A percentile compares a stretch with the other conserved stretches of the same genome.
Evolutionary conservation across 2,329 filamentous ascomycete genomes (phyloP).

Genomic region (Knufia petricola): DNA sequence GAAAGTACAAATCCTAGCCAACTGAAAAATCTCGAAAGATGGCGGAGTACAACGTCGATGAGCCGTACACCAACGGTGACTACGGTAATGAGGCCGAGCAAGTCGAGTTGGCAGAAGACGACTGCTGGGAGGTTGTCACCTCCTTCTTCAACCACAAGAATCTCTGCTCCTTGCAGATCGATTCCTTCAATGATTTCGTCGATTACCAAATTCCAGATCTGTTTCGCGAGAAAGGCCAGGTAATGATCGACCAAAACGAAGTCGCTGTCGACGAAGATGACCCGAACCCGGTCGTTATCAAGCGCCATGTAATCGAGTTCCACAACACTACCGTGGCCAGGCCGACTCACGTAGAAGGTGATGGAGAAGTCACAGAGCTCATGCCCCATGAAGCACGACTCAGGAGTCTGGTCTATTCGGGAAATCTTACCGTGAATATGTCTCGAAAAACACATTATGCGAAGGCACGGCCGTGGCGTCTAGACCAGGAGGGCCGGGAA

Average conservation of each 20-base stretch:
- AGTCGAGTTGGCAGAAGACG: constrained; percentile 81
- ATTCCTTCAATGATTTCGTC: constrained; percentile 97
- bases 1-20: background rate
- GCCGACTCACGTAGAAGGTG: constrained; percentile 85
- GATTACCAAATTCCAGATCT: constrained; percentile 89
- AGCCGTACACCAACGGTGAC: constrained; percentile 19
- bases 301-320: constrained; percentile 91
- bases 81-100: constrained; percentile 61
- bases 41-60: constrained; percentile 46
- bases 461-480: constrained; percentile 63
- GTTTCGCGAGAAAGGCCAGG: constrained; percentile 79
- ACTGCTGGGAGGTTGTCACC: constrained; percentile 96
- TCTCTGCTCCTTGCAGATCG: constrained; percentile 91
- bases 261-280: constrained; percentile 61
- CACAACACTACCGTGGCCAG: constrained; percentile 80
- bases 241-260: constrained; percentile 89
- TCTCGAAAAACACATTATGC: constrained; percentile 76
- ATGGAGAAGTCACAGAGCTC: constrained; percentile 75
- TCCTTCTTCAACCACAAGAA: constrained; percentile 96
- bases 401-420: constrained; percentile 90
- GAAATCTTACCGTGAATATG: constrained; percentile 82
- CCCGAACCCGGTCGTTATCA: constrained; percentile 65
- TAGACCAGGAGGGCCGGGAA: constrained; percentile 43
- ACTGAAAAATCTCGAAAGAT: too few relatives aligned
- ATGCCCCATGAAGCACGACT: constrained; percentile 91